These are phyloP conservation scores for Pleurotus eryngii DNA, from an alignment of 768 basidiomycete species.

Conservation along the genomic window DNA sequence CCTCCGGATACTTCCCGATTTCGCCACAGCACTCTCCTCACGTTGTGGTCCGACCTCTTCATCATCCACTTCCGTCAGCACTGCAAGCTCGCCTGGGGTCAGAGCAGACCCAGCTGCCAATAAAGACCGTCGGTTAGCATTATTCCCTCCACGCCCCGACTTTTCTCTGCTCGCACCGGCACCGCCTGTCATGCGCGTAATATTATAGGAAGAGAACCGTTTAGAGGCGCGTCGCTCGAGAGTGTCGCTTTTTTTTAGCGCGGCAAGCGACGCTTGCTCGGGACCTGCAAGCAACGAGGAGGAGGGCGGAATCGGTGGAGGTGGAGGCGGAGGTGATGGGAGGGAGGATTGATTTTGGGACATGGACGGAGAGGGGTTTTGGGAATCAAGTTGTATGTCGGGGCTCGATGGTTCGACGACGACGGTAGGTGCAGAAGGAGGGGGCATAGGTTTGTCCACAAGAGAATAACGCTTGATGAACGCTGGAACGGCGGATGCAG, in stretches of 20 bases:
- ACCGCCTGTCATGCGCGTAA: conserved; percentile 85
- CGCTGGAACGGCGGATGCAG: conserved; percentile 49
- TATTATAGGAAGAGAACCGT: conserved; percentile 92
- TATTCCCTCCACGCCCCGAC: conserved; percentile 38
- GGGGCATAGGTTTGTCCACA: conserved; percentile 61
- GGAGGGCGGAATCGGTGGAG: conserved; percentile 34
- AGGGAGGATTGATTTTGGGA: conserved; percentile 12
- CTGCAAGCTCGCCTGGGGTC: conserved; percentile 70
- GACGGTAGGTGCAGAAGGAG: conserved; percentile 41
- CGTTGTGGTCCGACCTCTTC: conserved; percentile 35
- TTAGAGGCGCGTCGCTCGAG: conserved; percentile 92
- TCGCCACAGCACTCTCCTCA: conserved; percentile 4
- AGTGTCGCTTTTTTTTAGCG: conserved; percentile 80
- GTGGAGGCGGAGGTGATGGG: conserved; percentile 21
- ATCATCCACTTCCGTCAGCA: conserved; percentile 73
- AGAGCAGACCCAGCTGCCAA: conserved; percentile 53
- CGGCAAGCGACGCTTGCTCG: conserved; percentile 80
- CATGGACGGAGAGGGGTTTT: conserved; percentile 21
- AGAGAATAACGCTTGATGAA: conserved; percentile 78
- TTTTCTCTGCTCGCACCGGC: conserved; percentile 41
- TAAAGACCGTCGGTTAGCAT: conserved; percentile 62
- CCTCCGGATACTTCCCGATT: conserved; percentile 12
- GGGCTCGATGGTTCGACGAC: conserved; percentile 54
- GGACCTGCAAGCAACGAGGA: conserved; percentile 45
- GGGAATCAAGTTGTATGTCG: conserved; percentile 19